A percentile compares a stretch with the other conserved stretches of the same genome.
Conservation (phyloP, 306 rosid genomes). For the Quercus ilex region DNA sequence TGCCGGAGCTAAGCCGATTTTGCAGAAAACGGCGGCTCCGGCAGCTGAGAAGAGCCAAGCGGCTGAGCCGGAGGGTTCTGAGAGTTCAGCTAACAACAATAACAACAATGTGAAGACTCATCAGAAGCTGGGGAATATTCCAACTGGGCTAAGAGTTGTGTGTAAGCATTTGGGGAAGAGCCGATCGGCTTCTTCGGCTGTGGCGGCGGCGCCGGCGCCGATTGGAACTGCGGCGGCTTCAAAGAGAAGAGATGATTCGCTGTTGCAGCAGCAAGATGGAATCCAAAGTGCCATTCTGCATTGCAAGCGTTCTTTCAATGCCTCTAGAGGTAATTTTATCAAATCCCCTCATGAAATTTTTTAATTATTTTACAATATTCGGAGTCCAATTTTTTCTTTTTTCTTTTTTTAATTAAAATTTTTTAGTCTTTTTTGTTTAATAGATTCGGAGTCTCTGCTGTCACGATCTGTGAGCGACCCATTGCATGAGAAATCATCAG, state of each 20-base stretch:
- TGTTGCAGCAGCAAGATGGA: slow-evolving; percentile 91
- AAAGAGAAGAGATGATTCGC: slow-evolving; percentile 76
- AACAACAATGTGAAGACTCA: slow-evolving; percentile 21
- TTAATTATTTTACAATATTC: no score
- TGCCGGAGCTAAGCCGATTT: not conserved
- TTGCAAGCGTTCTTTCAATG: slow-evolving; percentile 93
- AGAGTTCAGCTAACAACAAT: slow-evolving; percentile 5
- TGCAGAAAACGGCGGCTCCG: not conserved
- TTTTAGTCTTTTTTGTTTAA: not conserved
- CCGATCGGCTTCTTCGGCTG: slow-evolving; percentile 91
- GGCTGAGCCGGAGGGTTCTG: slow-evolving; percentile 23
- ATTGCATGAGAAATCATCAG: slow-evolving; percentile 40
- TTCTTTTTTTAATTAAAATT: not conserved
- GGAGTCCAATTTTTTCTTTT: no score
- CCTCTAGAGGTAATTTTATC: slow-evolving; percentile 54
- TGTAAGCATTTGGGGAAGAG: slow-evolving; percentile 94
- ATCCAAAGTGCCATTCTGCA: slow-evolving; percentile 96
- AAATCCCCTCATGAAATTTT: not conserved
- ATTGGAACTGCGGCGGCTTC: slow-evolving; percentile 34
- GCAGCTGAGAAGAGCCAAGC: slow-evolving; percentile 28
- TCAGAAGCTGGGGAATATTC: slow-evolving; percentile 51
- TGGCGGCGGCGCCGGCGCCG: slow-evolving; percentile 65
- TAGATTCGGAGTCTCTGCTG: slow-evolving; percentile 58
- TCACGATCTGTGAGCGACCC: slow-evolving; percentile 61
- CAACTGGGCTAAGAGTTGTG: slow-evolving; percentile 71